A percentile compares a stretch with the other conserved stretches of the same genome.
phyloP scores from a whole-genome alignment of 1,284 basidiomycete species.

The Ganoderma meredithae region DNA sequence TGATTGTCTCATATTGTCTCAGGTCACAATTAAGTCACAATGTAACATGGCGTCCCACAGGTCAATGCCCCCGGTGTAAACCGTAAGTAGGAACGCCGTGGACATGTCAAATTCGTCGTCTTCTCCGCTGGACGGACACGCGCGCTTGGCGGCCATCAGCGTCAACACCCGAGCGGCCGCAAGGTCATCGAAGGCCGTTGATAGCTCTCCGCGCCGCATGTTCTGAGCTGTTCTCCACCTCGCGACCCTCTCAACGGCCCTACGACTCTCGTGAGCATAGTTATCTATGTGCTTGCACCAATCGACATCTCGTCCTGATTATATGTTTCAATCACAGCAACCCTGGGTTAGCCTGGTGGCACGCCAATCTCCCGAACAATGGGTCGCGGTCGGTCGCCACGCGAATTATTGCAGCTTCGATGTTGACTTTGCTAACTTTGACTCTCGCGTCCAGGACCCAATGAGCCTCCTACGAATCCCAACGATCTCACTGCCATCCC shows the following conservation, averaged over 20 bases:
- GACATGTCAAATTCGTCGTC: not conserved
- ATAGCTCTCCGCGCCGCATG: constrained; percentile 6
- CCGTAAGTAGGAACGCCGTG: not conserved
- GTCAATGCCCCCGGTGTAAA: no score
- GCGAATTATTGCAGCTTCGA: not conserved
- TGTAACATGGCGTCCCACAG: no score
- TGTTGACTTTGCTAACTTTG: constrained; percentile 1
- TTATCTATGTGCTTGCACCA: not conserved
- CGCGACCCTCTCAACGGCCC: constrained; percentile 21
- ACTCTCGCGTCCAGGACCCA: constrained; percentile 2
- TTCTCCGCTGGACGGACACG: constrained; percentile 10
- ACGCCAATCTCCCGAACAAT: constrained; percentile 28
- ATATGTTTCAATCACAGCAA: constrained; percentile 13
- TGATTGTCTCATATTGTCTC: no score
- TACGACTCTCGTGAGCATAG: constrained; percentile 23
- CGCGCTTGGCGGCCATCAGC: constrained; percentile 26
- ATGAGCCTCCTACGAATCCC: constrained; percentile 34
- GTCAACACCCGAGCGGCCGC: constrained; percentile 13
- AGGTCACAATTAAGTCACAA: no score
- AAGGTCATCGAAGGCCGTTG: constrained; percentile 1
- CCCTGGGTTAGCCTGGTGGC: constrained; percentile 20
- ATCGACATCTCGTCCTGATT: constrained; percentile 2
- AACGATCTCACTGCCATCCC: constrained; percentile 41
- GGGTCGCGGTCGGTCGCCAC: constrained; percentile 33
- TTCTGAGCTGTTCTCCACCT: constrained; percentile 20